Percentiles rank a stretch among this genome's conserved stretches.
These are phyloP conservation scores for Aspergillus incahuasiensis DNA, from an alignment of 495 filamentous ascomycete genomes.

Conservation along the genomic window DNA sequence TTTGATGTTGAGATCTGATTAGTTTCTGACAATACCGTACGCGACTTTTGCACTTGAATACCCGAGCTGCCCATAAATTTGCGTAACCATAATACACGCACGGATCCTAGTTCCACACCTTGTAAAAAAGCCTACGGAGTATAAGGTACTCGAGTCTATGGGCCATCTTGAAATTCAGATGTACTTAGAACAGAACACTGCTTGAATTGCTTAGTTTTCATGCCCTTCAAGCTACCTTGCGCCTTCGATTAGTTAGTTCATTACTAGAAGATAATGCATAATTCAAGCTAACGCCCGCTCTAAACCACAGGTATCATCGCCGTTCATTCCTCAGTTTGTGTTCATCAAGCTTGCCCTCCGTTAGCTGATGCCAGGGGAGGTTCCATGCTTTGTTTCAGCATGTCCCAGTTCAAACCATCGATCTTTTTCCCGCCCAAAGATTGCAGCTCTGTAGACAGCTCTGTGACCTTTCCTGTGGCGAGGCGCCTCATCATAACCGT, in stretches of 20 bases:
- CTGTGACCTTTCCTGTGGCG: conserved; percentile 47
- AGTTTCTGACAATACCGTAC: conserved; percentile 18
- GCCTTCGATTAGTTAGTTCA: conserved; percentile 4
- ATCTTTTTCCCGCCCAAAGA: conserved; percentile 45
- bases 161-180: too few species aligned
- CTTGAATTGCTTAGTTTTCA: background rate
- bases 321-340: conserved; percentile 2
- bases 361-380: conserved; percentile 22
- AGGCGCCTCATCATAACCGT: conserved; percentile 65
- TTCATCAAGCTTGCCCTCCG: conserved; percentile 7
- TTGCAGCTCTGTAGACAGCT: conserved; percentile 32
- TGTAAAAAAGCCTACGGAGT: too few species aligned
- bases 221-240: background rate
- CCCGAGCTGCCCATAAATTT: background rate
- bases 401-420: conserved; percentile 52
- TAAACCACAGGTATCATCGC: conserved; percentile 13
- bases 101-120: too few species aligned
- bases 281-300: conserved; percentile 14
- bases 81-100: conserved; percentile 1
- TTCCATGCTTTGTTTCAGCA: conserved; percentile 38
- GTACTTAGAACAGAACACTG: too few species aligned
- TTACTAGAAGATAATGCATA: conserved; percentile 4
- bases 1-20: conserved; percentile 2
- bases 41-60: background rate
- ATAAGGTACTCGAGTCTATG: too few species aligned